Evolutionary conservation across 345 rosid species (phyloP).

Genomic region (Eucalyptus cladocalyx): DNA sequence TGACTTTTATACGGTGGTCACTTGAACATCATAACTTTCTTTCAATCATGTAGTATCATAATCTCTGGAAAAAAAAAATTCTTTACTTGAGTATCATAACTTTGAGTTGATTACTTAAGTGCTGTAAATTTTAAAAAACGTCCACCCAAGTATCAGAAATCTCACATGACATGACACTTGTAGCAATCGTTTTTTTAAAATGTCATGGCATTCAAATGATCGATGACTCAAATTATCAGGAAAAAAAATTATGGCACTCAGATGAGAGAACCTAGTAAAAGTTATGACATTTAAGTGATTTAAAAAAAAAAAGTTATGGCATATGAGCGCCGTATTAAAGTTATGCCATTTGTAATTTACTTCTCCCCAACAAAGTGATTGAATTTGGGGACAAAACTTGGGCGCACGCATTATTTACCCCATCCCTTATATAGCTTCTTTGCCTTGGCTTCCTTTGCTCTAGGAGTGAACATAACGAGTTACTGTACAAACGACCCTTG

Average conservation of each 20-base stretch:
- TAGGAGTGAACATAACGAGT: not conserved
- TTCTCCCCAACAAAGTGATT: not conserved
- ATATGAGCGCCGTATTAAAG: not conserved
- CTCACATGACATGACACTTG: not conserved
- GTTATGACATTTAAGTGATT: not conserved
- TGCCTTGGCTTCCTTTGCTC: not conserved
- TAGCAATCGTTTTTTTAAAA: not conserved
- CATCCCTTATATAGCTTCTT: not conserved
- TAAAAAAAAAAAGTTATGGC: not conserved
- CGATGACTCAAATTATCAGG: not conserved
- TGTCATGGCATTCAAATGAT: not conserved
- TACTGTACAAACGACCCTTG: not conserved
- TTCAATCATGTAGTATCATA: not conserved
- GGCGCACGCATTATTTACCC: not conserved
- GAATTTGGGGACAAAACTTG: not conserved
- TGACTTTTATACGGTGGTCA: rapidly evolving
- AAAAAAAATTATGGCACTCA: not conserved
- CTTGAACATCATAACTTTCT: not conserved
- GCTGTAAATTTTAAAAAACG: rapidly evolving
- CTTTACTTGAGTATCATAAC: not conserved
- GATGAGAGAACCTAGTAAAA: rapidly evolving
- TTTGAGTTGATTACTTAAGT: not conserved
- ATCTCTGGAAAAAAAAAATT: not conserved
- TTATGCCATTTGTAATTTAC: not conserved
- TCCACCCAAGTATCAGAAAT: not conserved